These are phyloP conservation scores for Boletellus deceptivus DNA, from an alignment of 1,284 basidiomycete species.

Conservation along the genomic window DNA sequence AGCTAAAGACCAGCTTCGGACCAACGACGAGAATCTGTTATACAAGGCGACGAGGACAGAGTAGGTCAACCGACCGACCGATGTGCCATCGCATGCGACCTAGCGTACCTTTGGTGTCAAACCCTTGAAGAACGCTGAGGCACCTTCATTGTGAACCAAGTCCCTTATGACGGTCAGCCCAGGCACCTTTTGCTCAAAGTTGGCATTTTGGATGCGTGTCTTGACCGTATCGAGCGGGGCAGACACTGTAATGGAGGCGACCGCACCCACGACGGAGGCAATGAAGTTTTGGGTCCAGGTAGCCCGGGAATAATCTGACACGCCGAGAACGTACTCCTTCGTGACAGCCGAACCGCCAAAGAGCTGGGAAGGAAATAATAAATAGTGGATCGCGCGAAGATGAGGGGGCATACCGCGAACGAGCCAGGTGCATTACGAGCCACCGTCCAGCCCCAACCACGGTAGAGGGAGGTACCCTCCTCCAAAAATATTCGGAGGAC, in stretches of 20 bases:
- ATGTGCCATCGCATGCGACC: not conserved
- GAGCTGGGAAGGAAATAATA: constrained; percentile 50
- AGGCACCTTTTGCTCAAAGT: constrained; percentile 90
- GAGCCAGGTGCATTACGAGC: constrained; percentile 95
- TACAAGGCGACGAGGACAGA: not conserved
- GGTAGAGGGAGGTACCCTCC: constrained; percentile 89
- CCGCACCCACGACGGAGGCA: constrained; percentile 91
- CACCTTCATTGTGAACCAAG: constrained; percentile 85
- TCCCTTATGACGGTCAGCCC: constrained; percentile 89
- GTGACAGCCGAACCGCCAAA: constrained; percentile 95
- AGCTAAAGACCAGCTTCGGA: constrained; percentile 97
- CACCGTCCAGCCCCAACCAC: constrained; percentile 99
- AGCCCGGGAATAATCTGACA: constrained; percentile 87
- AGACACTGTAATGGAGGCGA: constrained; percentile 94
- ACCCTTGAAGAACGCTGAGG: constrained; percentile 93
- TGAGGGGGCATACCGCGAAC: constrained; percentile 72
- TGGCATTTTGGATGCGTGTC: constrained; percentile 96
- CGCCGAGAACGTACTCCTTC: constrained; percentile 90
- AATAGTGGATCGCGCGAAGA: not conserved
- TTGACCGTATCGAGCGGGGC: constrained; percentile 97
- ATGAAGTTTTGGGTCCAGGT: constrained; percentile 97
- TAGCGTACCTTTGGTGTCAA: constrained; percentile 83
- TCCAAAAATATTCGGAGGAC: constrained; percentile 88
- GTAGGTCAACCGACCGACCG: not conserved
- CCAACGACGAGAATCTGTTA: constrained; percentile 90